These are phyloP conservation scores for Pseudogymnoascus verrucosus DNA, from an alignment of 2,329 filamentous ascomycete species.

Conservation along the genomic window DNA sequence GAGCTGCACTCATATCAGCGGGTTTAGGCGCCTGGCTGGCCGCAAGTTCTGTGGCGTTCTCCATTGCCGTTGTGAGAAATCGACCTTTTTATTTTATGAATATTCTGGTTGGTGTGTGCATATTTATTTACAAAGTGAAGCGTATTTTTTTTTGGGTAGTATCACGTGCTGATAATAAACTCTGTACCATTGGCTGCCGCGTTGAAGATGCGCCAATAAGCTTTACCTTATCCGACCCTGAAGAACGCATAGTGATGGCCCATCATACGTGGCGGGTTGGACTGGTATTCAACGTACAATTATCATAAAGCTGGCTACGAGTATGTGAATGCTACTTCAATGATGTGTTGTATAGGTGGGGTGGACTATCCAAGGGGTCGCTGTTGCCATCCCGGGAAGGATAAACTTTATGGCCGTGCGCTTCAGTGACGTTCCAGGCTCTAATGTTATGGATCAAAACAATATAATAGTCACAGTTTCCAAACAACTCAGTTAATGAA, in stretches of 20 bases:
- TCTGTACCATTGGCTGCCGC: background rate
- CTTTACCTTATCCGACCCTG: background rate
- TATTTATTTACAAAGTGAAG: background rate
- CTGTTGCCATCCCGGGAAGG: conserved; percentile 3
- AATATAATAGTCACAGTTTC: conserved; percentile 2
- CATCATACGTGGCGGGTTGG: background rate
- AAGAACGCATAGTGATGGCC: background rate
- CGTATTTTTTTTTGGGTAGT: background rate
- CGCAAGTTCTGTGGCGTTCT: conserved; percentile 2
- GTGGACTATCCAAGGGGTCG: conserved; percentile 1
- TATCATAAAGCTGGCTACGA: background rate
- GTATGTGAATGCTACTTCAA: background rate
- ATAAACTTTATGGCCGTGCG: conserved; percentile 6
- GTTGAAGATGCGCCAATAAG: background rate
- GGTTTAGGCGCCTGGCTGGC: background rate
- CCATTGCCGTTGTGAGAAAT: conserved; percentile 6
- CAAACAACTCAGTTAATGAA: conserved; percentile 5
- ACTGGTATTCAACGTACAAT: background rate
- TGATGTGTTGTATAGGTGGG: background rate
- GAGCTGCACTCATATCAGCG: background rate
- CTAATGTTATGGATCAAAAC: conserved; percentile 6
- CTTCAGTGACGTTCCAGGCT: conserved; percentile 7
- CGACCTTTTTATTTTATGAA: conserved; percentile 3
- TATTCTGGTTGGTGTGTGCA: background rate
- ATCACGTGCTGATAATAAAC: conserved; percentile 5